Evolutionary conservation across 148 eudicot genomes (phyloP).

Genomic region (Mesembryanthemum crystallinum): DNA sequence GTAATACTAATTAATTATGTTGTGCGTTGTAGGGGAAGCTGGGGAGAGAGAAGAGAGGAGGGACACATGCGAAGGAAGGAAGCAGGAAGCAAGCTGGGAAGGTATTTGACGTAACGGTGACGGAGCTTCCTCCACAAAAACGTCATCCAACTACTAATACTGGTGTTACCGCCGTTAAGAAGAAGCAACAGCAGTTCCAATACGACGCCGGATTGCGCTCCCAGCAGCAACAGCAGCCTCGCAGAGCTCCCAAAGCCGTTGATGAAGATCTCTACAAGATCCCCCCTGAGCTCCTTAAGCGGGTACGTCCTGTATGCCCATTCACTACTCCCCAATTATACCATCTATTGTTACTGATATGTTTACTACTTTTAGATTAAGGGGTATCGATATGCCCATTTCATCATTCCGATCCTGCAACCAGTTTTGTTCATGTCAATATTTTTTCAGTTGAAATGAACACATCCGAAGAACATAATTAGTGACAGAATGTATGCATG

Average conservation of each 20-base stretch:
- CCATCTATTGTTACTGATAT: not conserved
- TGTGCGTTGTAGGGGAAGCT: conserved; percentile 9
- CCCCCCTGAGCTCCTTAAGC: conserved; percentile 59
- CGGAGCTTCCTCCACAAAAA: conserved; percentile 27
- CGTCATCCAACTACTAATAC: not conserved
- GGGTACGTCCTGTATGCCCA: no score
- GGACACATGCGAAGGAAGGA: conserved; percentile 14
- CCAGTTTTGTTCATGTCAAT: no score
- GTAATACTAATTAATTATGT: not conserved
- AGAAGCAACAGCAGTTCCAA: conserved; percentile 30
- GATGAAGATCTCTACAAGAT: conserved; percentile 84
- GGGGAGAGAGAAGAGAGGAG: conserved; percentile 11
- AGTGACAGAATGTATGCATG: no score
- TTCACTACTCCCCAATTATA: no score
- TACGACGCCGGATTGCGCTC: conserved; percentile 20
- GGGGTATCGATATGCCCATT: no score
- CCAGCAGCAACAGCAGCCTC: conserved; percentile 32
- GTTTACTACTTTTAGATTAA: no score
- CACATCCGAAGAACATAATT: no score
- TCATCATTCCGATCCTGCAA: no score
- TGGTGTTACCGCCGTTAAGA: conserved; percentile 9
- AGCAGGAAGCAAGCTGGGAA: conserved; percentile 30
- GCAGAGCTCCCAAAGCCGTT: conserved; percentile 46
- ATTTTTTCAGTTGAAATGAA: no score
- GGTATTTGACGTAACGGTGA: conserved; percentile 31